Evolutionary conservation across 1,139 yeast species (phyloP).

Genomic region (Dujonia santamariae): DNA sequence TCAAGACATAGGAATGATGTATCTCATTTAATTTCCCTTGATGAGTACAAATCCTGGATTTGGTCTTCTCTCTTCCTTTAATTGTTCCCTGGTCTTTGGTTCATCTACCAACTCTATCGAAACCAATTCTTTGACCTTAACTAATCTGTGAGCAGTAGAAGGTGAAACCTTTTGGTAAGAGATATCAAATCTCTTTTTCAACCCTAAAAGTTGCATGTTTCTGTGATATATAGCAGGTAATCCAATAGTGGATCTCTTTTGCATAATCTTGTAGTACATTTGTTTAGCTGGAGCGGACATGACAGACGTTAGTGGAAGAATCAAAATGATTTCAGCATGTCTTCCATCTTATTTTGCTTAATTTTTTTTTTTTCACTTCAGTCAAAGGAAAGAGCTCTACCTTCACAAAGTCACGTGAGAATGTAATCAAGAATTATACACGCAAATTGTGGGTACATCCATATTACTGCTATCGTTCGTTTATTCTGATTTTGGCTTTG

Average conservation of each 20-base stretch:
- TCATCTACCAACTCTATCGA: slow-evolving; percentile 71
- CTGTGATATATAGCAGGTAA: slow-evolving; percentile 67
- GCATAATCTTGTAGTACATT: slow-evolving; percentile 60
- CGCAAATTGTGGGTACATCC: too few relatives aligned
- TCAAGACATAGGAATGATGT: background rate
- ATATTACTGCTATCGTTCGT: too few relatives aligned
- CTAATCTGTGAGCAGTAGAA: slow-evolving; percentile 79
- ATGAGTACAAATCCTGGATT: slow-evolving; percentile 55
- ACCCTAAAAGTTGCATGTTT: slow-evolving; percentile 71
- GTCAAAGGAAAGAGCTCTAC: too few relatives aligned
- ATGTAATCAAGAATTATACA: too few relatives aligned
- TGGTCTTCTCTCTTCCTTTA: slow-evolving; percentile 56
- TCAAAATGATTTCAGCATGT: too few relatives aligned
- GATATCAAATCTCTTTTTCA: slow-evolving; percentile 68
- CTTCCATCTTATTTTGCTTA: background rate
- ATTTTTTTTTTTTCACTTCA: too few relatives aligned
- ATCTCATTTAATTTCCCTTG: too few relatives aligned
- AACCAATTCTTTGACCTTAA: slow-evolving; percentile 85
- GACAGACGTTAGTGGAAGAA: background rate
- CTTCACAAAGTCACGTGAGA: background rate
- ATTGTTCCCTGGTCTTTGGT: slow-evolving; percentile 44
- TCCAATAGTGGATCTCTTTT: slow-evolving; percentile 80
- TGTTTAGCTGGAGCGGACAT: slow-evolving; percentile 18
- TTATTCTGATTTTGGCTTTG: background rate
- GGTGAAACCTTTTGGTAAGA: slow-evolving; percentile 75